Conservation (phyloP, 106 monocot genomes). For the Platanthera zijinensis region DNA sequence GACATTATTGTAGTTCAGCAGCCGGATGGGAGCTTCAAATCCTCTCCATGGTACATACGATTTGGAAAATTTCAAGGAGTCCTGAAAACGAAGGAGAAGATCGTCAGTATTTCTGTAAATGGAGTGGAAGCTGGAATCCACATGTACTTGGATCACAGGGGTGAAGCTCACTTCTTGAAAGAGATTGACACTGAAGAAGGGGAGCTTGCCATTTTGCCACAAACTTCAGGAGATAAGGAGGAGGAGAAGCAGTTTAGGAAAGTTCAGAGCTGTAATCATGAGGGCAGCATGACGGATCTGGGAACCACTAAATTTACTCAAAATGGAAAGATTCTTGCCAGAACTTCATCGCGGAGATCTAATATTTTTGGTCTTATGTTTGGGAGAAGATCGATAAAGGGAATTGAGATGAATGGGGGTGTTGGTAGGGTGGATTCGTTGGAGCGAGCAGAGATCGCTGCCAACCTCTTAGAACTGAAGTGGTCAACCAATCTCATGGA, state of each 20-base stretch:
- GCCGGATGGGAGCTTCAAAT: slow-evolving; percentile 80
- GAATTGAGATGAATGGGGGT: slow-evolving; percentile 4
- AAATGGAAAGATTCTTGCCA: slow-evolving; percentile 32
- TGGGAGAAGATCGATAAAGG: slow-evolving; percentile 49
- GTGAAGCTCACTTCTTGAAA: slow-evolving; percentile 68
- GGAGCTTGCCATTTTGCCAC: slow-evolving; percentile 30
- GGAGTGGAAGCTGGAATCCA: slow-evolving; percentile 60
- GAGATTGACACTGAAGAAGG: slow-evolving; percentile 22
- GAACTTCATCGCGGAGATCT: slow-evolving; percentile 26
- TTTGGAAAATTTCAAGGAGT: slow-evolving; percentile 94
- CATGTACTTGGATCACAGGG: slow-evolving; percentile 79
- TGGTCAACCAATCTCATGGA: slow-evolving; percentile 63
- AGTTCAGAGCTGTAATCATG: slow-evolving; percentile 21
- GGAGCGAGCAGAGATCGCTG: slow-evolving; percentile 76
- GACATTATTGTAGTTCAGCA: slow-evolving; percentile 87
- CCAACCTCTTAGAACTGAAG: slow-evolving; percentile 58
- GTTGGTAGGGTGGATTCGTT: slow-evolving; percentile 48
- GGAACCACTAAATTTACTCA: slow-evolving; percentile 13
- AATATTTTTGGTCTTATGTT: slow-evolving; percentile 45
- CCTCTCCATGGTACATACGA: slow-evolving; percentile 83
- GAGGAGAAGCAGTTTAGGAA: slow-evolving; percentile 20
- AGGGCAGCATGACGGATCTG: slow-evolving; percentile 12
- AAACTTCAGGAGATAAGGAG: slow-evolving; percentile 52
- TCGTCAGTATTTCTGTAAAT: slow-evolving; percentile 66
- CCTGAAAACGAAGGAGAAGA: slow-evolving; percentile 67